Evolutionary conservation across 2,329 filamentous ascomycete species (phyloP).

Genomic region (Neofusicoccum ribis): DNA sequence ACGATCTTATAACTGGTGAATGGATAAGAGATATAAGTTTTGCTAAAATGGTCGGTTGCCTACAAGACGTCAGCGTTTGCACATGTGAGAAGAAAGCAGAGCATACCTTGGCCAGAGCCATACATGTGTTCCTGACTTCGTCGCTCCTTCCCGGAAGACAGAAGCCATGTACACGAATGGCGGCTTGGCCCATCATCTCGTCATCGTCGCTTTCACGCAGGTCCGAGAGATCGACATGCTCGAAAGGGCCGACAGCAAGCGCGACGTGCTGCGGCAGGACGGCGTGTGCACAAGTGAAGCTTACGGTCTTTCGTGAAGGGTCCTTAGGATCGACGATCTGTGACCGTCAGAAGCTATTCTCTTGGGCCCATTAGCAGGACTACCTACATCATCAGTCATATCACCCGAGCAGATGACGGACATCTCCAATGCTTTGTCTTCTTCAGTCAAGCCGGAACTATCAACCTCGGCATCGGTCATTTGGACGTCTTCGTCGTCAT

Average conservation of each 20-base stretch:
- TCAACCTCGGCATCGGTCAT: conserved; percentile 40
- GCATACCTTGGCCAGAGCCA: conserved; percentile 64
- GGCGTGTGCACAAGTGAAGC: conserved; percentile 63
- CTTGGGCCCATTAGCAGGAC: not conserved
- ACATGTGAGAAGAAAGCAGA: conserved; percentile 37
- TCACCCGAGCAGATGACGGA: conserved; percentile 89
- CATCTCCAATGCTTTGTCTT: conserved; percentile 87
- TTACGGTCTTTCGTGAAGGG: conserved; percentile 80
- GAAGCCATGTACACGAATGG: conserved; percentile 86
- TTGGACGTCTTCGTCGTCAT: conserved; percentile 33
- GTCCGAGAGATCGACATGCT: conserved; percentile 85
- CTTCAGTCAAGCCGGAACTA: conserved; percentile 58
- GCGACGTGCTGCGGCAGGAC: conserved; percentile 81
- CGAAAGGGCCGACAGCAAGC: conserved; percentile 92
- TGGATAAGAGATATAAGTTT: conserved; percentile 86
- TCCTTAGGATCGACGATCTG: conserved; percentile 70
- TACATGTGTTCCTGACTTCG: conserved; percentile 83
- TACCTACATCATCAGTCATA: conserved; percentile 70
- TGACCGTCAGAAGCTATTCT: conserved; percentile 23
- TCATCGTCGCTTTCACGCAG: conserved; percentile 90
- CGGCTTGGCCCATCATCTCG: conserved; percentile 83
- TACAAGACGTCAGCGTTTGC: conserved; percentile 28
- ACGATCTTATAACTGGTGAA: conserved; percentile 90
- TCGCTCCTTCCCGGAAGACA: conserved; percentile 81
- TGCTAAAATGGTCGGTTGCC: conserved; percentile 87